phyloP scores from a whole-genome alignment of 768 basidiomycete genomes.

The Tephrocybe sp. region DNA sequence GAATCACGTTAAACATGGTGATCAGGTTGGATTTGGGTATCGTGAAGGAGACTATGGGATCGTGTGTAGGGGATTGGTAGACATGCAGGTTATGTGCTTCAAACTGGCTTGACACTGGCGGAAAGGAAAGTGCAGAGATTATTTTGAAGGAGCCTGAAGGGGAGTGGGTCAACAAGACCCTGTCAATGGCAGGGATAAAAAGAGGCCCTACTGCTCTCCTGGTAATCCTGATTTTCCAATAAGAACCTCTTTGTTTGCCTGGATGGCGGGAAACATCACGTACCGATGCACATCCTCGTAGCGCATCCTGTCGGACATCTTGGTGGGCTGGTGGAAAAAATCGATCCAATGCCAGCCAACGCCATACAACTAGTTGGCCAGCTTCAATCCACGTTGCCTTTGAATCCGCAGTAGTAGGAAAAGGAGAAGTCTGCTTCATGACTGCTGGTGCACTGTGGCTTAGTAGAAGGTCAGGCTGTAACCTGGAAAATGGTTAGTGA shows the following conservation, averaged over 20 bases:
- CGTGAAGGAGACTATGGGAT: conserved; percentile 51
- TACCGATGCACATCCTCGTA: conserved; percentile 65
- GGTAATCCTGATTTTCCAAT: conserved; percentile 56
- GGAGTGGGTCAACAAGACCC: background rate
- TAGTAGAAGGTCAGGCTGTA: conserved; percentile 52
- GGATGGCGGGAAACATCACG: conserved; percentile 20
- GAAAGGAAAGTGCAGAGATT: conserved; percentile 49
- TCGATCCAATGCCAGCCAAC: conserved; percentile 64
- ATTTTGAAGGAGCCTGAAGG: conserved; percentile 64
- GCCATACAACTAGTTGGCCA: conserved; percentile 62
- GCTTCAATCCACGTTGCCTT: conserved; percentile 34
- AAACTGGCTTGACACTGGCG: conserved; percentile 32
- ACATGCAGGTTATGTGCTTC: conserved; percentile 38
- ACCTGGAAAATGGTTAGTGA: conserved; percentile 37
- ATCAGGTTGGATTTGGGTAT: conserved; percentile 39
- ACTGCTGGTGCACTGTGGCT: conserved; percentile 55
- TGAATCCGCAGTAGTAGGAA: conserved; percentile 21
- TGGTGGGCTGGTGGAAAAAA: conserved; percentile 55
- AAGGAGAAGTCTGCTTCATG: conserved; percentile 30
- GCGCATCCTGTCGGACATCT: conserved; percentile 30
- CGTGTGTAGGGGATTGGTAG: conserved; percentile 42
- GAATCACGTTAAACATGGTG: conserved; percentile 44
- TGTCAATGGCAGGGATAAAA: background rate
- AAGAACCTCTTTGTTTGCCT: background rate
- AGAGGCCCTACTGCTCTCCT: conserved; percentile 62